Evolutionary conservation across 1,284 basidiomycete species (phyloP).

Genomic region (Ceratobasidium sp.): DNA sequence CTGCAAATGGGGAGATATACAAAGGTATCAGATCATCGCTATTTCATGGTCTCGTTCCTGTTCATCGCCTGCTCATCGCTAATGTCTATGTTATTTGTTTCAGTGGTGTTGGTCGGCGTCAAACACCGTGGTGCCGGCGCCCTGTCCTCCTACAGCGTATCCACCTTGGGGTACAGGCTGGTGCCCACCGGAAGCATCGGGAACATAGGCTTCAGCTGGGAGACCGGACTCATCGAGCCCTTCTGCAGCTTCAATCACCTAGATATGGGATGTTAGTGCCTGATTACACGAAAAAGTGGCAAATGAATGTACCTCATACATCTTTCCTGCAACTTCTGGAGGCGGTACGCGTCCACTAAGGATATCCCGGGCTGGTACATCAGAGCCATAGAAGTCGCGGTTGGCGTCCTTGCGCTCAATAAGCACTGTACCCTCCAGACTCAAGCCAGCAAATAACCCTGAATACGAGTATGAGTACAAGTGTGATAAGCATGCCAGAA

Average conservation of each 20-base stretch:
- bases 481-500: constrained; percentile 7
- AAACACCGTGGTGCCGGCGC: constrained; percentile 66
- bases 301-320: constrained; percentile 75
- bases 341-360: constrained; percentile 93
- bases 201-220: constrained; percentile 85
- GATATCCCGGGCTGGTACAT: constrained; percentile 90
- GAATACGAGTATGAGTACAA: constrained; percentile 45
- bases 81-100: constrained; percentile 19
- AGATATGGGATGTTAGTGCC: not conserved
- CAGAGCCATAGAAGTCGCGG: constrained; percentile 93
- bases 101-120: constrained; percentile 66
- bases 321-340: constrained; percentile 91
- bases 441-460: constrained; percentile 96
- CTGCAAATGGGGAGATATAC: constrained; percentile 17
- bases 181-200: constrained; percentile 73
- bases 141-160: constrained; percentile 55
- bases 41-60: constrained; percentile 5
- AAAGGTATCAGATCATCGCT: constrained; percentile 41
- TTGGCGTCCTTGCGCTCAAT: constrained; percentile 97
- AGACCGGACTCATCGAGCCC: constrained; percentile 83
- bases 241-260: constrained; percentile 78
- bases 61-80: not conserved
- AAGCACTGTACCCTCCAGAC: constrained; percentile 93
- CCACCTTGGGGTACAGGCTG: constrained; percentile 62
- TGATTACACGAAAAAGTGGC: not conserved